Percentiles rank a stretch among this genome's conserved stretches.
phyloP scores from a whole-genome alignment of 306 rosid genomes.

The Morella rubra region DNA sequence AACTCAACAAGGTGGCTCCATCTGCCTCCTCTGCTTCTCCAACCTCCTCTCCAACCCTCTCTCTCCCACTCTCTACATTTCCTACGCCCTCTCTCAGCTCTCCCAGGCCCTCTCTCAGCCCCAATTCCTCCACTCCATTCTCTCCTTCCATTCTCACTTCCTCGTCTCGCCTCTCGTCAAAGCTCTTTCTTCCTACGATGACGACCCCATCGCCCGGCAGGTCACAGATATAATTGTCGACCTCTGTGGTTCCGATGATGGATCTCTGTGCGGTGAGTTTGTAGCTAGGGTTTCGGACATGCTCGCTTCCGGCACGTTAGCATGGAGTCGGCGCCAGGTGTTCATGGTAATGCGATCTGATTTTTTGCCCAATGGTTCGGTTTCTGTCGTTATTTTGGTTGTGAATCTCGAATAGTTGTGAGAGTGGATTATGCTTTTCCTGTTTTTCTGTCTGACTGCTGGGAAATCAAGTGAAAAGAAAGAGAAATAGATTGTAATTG shows the following conservation, averaged over 20 bases:
- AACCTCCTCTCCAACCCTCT: constrained; percentile 69
- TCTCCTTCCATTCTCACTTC: constrained; percentile 72
- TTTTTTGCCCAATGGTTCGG: not conserved
- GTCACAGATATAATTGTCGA: constrained; percentile 45
- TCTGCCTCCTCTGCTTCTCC: constrained; percentile 85
- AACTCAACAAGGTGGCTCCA: constrained; percentile 67
- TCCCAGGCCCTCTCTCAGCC: constrained; percentile 69
- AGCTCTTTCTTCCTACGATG: constrained; percentile 71
- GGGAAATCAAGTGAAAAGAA: not conserved
- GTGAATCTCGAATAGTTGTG: not conserved
- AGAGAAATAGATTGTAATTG: not conserved
- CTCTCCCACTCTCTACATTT: constrained; percentile 84
- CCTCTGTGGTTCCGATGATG: constrained; percentile 40
- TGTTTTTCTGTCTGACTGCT: constrained; percentile 7
- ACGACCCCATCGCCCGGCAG: constrained; percentile 59
- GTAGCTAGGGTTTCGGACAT: constrained; percentile 54
- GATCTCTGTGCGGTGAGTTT: constrained; percentile 44
- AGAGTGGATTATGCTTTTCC: not conserved
- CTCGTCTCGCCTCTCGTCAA: constrained; percentile 66
- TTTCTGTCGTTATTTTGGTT: not conserved
- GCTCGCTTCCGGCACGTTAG: constrained; percentile 55
- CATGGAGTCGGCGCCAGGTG: constrained; percentile 74
- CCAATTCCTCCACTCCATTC: constrained; percentile 53
- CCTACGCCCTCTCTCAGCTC: constrained; percentile 87
- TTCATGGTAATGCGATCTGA: constrained; percentile 43